These are phyloP conservation scores for Cichorium intybus DNA, from an alignment of 140 eudicot genomes.

Conservation along the genomic window DNA sequence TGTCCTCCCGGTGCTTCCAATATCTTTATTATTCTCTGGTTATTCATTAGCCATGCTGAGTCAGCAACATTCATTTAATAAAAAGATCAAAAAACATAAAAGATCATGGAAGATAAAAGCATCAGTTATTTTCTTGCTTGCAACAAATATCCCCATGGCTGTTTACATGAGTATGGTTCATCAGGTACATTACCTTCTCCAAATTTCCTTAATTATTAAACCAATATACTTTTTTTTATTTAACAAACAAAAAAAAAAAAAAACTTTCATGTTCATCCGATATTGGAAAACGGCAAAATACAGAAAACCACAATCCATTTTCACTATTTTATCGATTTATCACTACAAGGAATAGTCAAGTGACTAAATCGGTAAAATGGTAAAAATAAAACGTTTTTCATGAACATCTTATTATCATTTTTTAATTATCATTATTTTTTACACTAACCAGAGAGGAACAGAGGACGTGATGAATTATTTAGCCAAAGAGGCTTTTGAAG, in stretches of 20 bases:
- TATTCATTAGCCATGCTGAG: constrained; percentile 55
- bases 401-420: background rate
- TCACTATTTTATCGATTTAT: no score
- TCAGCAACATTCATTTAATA: constrained; percentile 23
- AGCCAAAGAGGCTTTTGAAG: constrained; percentile 55
- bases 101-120: constrained; percentile 44
- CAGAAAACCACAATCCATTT: no score
- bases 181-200: constrained; percentile 56
- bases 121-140: constrained; percentile 58
- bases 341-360: no score
- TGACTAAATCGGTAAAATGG: no score
- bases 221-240: no score
- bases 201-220: no score
- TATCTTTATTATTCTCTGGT: constrained; percentile 81
- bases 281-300: no score
- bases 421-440: constrained; percentile 11
- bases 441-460: constrained; percentile 65
- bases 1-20: constrained; percentile 95
- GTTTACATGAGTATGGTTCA: constrained; percentile 90
- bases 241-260: no score
- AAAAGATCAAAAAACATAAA: constrained; percentile 36
- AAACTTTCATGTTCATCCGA: no score
- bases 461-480: constrained; percentile 88
- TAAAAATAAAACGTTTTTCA: no score
- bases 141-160: constrained; percentile 88